Evolutionary conservation across 2,329 filamentous ascomycete genomes (phyloP).

Genomic region (Apiospora arundinis): DNA sequence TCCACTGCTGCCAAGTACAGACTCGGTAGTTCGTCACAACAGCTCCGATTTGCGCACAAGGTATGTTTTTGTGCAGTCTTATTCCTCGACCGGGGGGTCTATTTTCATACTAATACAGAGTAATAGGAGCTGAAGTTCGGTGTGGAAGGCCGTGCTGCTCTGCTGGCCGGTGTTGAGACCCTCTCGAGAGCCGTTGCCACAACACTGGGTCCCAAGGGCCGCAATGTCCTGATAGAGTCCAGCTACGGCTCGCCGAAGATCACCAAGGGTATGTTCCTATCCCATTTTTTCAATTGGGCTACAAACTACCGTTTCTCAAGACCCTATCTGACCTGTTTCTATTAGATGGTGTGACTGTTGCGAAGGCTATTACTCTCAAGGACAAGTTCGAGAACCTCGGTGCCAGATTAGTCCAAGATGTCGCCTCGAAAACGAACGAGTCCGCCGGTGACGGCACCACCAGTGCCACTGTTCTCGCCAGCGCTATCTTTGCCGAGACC

Average conservation of each 20-base stretch:
- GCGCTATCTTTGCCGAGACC: conserved; percentile 99
- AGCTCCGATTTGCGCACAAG: conserved; percentile 98
- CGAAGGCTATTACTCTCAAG: conserved; percentile 88
- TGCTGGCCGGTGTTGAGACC: conserved; percentile 94
- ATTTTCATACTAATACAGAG: conserved; percentile 26
- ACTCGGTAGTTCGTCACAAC: conserved; percentile 74
- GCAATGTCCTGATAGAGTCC: conserved; percentile 98
- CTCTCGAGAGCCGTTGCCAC: conserved; percentile 95
- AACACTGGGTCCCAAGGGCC: conserved; percentile 95
- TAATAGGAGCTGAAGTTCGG: conserved; percentile 95
- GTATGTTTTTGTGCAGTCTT: conserved; percentile 54
- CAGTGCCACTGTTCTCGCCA: conserved; percentile 94
- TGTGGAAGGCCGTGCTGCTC: conserved; percentile 87
- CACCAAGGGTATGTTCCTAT: conserved; percentile 81
- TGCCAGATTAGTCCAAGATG: conserved; percentile 94
- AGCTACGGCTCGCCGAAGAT: conserved; percentile 99
- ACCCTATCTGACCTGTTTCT: conserved; percentile 29
- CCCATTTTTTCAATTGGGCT: neutral
- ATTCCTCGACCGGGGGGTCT: neutral
- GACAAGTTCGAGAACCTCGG: conserved; percentile 99
- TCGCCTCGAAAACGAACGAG: conserved; percentile 99
- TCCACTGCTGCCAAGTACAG: conserved; percentile 72
- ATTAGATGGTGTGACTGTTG: conserved; percentile 85
- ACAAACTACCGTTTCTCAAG: neutral
- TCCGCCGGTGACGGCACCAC: conserved; percentile 98